Evolutionary conservation across 1,139 yeast genomes (phyloP), one percentile per base, ranked within the genome.

Genomic region (Meyerozyma sp.): DNA sequence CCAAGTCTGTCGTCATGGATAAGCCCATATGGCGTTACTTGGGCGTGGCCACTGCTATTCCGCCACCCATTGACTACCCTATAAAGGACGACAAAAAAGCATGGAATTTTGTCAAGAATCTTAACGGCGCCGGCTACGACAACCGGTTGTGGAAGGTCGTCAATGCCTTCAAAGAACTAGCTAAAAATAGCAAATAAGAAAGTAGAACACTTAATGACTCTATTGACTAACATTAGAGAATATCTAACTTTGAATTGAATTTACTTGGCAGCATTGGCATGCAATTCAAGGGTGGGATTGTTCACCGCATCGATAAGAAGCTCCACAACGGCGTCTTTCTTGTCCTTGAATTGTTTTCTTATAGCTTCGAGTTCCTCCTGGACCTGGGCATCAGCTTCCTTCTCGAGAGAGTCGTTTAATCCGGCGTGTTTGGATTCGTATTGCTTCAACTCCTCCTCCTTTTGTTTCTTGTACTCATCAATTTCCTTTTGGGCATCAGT

Each of bases 401-500:
- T 78, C 55, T 82, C 89, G 46, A 86, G 81, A 51, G 79, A 68
- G 47, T 79, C 83, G 57, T 83, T 82, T 56, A 77, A 70, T 10
- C 87, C 87, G 50, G 82, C 75, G 58, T 83, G 85, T 58, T 81
- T 81, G 41, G 73, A 69, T 64, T 89, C 95, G 59, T 73, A 84
- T 50, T 78, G 70, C 61, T 79, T 75, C 68, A 91, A 81, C 67
- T 93, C 97, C 39, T 69, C 73, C 55, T 91, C 97, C 75, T 91
- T 93, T 64, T 81, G 81, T 46, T 76, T 67, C 75, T 88, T 90
- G 78, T 93, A 93, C 46, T 81, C 84, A 52, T 84, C 89, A 58
- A 93, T 88, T 67, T 93, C 98, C 47, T 77, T 71, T 54, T 90
- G 85, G 35, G 98, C 98, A 63, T 93, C 98, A 37, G 84, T 73